Base-by-base conservation (phyloP, 768 basidiomycete genomes). In the Collybiopsis confluens region DNA sequence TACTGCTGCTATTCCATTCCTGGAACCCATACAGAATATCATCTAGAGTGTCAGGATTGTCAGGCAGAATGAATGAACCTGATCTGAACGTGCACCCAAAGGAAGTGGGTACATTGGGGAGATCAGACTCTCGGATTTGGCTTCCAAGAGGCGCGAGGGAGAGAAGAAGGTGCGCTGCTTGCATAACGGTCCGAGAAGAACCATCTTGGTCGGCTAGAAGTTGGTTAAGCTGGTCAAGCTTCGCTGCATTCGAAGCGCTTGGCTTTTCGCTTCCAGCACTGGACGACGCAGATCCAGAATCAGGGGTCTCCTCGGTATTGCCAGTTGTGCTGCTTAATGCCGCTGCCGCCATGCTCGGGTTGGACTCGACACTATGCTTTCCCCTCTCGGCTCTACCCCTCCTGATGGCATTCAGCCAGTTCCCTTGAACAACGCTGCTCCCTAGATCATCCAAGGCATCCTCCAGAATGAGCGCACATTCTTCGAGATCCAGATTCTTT, bases 371-470 rank as follows among this genome's bases (percentile, higher is more conserved):
- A n/a, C n/a, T n/a, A n/a, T n/a, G n/a, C 56, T 16, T 61, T 58
- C 24, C 60, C 56, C 58, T 59, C 21, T 48, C 47, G 53, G 58
- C 62, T 66, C 65, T 67, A 46, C 63, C 64, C 61, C 69, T 66
- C 62, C 66, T 74, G 43, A 80, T 61, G 8, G 73, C 76, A 13
- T 66, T 68, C 24, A 82, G 64, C 81, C 82, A 84, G 9, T 72
- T 70, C 2, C 73, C 76, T 1, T 67, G 56, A 23, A 52, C 59
- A 7, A 83, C 59, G 55, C 68, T 66, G 9, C 61, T 62, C 1
- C 77, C 71, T 0, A 86, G 62, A 38, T 73, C 74, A 55, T 77
- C 76, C 33, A 85, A 61, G 1, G 68, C 79, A 21, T 70, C 69
- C 61, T 82, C 77, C 9, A 85, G 58, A 3, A 67, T 71, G 38